phyloP scores from a whole-genome alignment of 495 filamentous ascomycete species.

The Talaromyces borbonicus region DNA sequence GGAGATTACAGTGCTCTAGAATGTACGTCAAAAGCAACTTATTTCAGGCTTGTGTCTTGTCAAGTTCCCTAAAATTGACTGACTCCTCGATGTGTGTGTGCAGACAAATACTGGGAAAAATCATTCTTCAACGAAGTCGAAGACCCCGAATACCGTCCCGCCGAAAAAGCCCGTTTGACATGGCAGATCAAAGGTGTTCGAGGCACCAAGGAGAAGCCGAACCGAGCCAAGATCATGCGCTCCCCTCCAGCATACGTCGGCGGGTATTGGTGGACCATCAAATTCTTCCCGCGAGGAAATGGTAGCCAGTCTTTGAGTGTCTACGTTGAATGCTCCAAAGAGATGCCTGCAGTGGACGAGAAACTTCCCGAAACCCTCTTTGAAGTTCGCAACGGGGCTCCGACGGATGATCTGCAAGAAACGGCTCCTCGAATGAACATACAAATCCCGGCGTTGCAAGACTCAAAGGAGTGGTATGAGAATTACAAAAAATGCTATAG shows the following conservation, averaged over 20 bases:
- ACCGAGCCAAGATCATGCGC: slow-evolving; percentile 48
- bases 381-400: slow-evolving; percentile 23
- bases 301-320: slow-evolving; percentile 51
- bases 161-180: slow-evolving; percentile 44
- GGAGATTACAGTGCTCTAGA: slow-evolving; percentile 47
- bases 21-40: slow-evolving; percentile 24
- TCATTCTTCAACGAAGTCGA: slow-evolving; percentile 47
- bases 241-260: slow-evolving; percentile 49
- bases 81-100: background rate
- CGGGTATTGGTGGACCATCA: slow-evolving; percentile 59
- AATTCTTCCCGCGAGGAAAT: slow-evolving; percentile 59
- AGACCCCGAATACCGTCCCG: slow-evolving; percentile 48
- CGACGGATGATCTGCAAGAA: slow-evolving; percentile 21
- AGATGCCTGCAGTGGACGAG: slow-evolving; percentile 29
- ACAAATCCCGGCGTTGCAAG: slow-evolving; percentile 18
- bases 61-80: background rate
- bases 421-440: slow-evolving; percentile 21
- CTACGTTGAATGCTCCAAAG: slow-evolving; percentile 52
- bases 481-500: slow-evolving; percentile 24
- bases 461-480: slow-evolving; percentile 24
- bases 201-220: slow-evolving; percentile 51
- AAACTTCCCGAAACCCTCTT: slow-evolving; percentile 31
- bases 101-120: slow-evolving; percentile 50
- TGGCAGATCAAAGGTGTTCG: slow-evolving; percentile 53
- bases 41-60: background rate